Evolutionary conservation across 1,139 yeast genomes (phyloP), one percentile per base, ranked within the genome.

Genomic region (Blastobotrys persicus): DNA sequence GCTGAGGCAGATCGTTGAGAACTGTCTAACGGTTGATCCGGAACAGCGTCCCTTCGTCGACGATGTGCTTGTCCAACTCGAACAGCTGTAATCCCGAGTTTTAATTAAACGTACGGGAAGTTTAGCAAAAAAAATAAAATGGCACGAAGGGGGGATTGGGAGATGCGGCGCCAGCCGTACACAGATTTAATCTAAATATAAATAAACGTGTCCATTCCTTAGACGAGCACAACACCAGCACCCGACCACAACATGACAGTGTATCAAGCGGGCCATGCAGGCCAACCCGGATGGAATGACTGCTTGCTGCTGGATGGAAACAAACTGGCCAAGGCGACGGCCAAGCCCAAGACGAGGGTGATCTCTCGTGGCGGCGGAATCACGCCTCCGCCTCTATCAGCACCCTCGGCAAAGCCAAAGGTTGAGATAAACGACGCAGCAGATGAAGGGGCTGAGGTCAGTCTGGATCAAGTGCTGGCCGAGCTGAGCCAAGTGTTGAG

Each of bases 21-120:
- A 64, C 51, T 88, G 96, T 64, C 69, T 89, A 49, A 75, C 73
- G 16, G 71, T 83, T 16, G 82, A 85, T 46, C 79, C 88, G 0
- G 60, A 61, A 0, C 64, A 74, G 39, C 74, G 97, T 51, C 95
- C 95, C 0, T 59, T 74, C 0, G 74, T 84, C 20, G 85, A 80
- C 57, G 77, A 78, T 45, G 74, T 86, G 2, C 64, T 85, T 42
- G 76, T 50, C 11, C 77, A 39, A 31, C 35, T 45, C 16, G 51
- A 58, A n/a, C 42, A 19, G 20, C 14, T 42, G 40, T 31, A 17
- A 14, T 14, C 6, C n/a, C n/a, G n/a, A n/a, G n/a, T n/a, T n/a
- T n/a, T n/a, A n/a, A n/a, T n/a, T n/a, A n/a, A n/a, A n/a, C n/a
- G n/a, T 6, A 4, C 13, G 13, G 33, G n/a, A n/a, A n/a, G n/a